Conservation (phyloP, 148 eudicot genomes). For the Rhododendron henanense region DNA sequence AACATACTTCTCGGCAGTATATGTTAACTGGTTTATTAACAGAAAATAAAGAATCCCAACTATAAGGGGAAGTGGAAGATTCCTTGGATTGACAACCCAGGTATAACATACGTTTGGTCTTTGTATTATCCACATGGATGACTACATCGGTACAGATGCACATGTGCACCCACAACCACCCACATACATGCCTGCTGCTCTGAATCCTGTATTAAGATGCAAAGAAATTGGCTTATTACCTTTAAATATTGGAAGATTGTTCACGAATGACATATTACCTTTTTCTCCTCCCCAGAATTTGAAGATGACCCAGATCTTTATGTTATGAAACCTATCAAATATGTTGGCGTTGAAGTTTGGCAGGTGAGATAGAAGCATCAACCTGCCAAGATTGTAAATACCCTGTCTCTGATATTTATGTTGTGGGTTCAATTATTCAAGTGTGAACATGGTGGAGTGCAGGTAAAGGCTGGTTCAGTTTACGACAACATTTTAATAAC, state of each 20-base stretch:
- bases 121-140: background rate
- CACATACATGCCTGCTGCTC: background rate
- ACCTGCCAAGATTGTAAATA: background rate
- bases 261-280: background rate
- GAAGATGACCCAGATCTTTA: slow-evolving; percentile 95
- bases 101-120: slow-evolving; percentile 27
- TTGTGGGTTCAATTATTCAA: background rate
- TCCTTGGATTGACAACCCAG: slow-evolving; percentile 98
- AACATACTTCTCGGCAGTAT: slow-evolving; percentile 9
- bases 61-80: slow-evolving; percentile 97
- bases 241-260: background rate
- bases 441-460: slow-evolving; percentile 14
- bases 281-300: slow-evolving; percentile 46
- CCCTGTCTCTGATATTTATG: background rate
- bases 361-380: slow-evolving; percentile 41
- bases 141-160: background rate
- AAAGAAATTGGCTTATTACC: background rate
- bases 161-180: background rate
- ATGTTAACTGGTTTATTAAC: slow-evolving; percentile 9
- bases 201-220: background rate
- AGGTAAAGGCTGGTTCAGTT: slow-evolving; percentile 95
- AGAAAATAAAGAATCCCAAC: slow-evolving; percentile 91
- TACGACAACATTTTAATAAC: slow-evolving; percentile 84
- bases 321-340: slow-evolving; percentile 71
- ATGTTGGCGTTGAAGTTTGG: slow-evolving; percentile 92